Evolutionary conservation across 2,329 filamentous ascomycete genomes (phyloP).

Genomic region (Botrytis paeoniae): DNA sequence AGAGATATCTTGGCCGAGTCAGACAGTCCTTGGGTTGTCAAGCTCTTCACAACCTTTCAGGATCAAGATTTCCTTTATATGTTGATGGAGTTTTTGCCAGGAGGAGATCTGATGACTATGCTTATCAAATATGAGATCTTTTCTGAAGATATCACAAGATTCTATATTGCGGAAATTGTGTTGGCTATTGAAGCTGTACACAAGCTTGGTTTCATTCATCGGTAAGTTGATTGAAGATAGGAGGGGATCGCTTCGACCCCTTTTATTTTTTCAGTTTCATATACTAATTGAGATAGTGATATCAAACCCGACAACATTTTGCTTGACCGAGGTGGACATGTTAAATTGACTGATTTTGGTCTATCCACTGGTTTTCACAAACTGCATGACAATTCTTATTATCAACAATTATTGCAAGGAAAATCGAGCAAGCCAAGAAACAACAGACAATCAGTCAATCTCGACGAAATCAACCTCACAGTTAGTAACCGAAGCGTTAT

Average conservation of each 20-base stretch:
- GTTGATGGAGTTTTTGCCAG: constrained; percentile 98
- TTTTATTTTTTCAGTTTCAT: background rate
- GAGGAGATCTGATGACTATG: constrained; percentile 99
- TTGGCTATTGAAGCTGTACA: constrained; percentile 98
- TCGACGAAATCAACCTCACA: constrained; percentile 97
- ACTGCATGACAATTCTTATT: constrained; percentile 96
- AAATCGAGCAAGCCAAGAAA: constrained; percentile 70
- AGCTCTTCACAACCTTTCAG: constrained; percentile 97
- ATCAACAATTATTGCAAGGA: constrained; percentile 89
- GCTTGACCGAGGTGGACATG: constrained; percentile 89
- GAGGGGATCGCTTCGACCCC: background rate
- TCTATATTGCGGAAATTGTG: constrained; percentile 98
- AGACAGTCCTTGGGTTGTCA: constrained; percentile 99
- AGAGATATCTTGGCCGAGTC: constrained; percentile 97
- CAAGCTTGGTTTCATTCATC: constrained; percentile 96
- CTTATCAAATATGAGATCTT: constrained; percentile 99
- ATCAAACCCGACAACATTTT: constrained; percentile 99
- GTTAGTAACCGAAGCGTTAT: constrained; percentile 97
- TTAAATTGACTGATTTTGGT: constrained; percentile 98
- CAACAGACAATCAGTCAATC: constrained; percentile 81
- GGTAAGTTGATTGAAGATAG: constrained; percentile 54
- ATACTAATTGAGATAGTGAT: constrained; percentile 57
- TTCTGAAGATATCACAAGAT: constrained; percentile 95
- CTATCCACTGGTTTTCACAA: constrained; percentile 97
- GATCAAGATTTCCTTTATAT: constrained; percentile 96